These are phyloP conservation scores for Yamadazyma trypodendri DNA, from an alignment of 1,139 yeast genomes.

Conservation along the genomic window DNA sequence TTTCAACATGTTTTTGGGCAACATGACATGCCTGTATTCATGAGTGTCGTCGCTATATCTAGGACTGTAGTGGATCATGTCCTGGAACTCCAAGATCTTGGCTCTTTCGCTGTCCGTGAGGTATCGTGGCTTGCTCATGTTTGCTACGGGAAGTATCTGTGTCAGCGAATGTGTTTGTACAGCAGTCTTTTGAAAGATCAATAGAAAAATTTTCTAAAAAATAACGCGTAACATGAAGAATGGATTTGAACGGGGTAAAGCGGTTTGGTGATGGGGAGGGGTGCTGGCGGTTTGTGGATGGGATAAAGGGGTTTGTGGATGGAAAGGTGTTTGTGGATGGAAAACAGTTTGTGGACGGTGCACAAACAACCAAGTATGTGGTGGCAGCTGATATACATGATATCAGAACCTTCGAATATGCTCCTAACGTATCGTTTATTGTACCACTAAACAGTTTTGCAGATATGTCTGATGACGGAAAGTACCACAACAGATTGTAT, in stretches of 20 bases:
- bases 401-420: background rate
- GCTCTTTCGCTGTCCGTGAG: slow-evolving; percentile 83
- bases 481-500: background rate
- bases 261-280: background rate
- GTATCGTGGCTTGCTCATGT: slow-evolving; percentile 50
- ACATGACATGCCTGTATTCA: slow-evolving; percentile 90
- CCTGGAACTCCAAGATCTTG: slow-evolving; percentile 86
- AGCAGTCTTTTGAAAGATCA: too few relatives aligned
- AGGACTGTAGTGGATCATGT: slow-evolving; percentile 91
- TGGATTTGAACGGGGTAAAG: background rate
- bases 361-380: too few relatives aligned
- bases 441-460: background rate
- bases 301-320: background rate
- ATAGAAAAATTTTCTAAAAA: slow-evolving; percentile 1
- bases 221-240: slow-evolving; percentile 1
- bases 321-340: too few relatives aligned
- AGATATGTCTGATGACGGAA: too few relatives aligned
- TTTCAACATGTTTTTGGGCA: slow-evolving; percentile 94
- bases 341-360: too few relatives aligned
- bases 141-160: background rate
- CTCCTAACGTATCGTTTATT: background rate
- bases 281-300: too few relatives aligned
- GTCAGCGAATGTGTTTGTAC: background rate
- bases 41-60: slow-evolving; percentile 85
- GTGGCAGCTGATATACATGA: background rate